phyloP scores from a whole-genome alignment of 169 alveolate genomes.

The Eimeria sp. region DNA sequence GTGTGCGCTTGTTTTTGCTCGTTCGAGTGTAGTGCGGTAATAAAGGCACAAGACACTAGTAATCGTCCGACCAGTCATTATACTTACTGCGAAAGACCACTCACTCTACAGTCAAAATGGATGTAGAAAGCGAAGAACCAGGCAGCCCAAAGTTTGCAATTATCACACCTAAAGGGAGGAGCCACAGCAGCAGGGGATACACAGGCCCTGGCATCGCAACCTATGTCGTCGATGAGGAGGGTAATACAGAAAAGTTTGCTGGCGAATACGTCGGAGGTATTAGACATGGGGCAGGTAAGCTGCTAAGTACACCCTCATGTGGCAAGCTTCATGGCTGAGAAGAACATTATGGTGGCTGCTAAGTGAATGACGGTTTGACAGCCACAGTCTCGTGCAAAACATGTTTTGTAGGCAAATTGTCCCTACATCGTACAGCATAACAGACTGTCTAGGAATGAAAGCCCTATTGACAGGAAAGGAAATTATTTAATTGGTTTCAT shows the following conservation, averaged over 20 bases:
- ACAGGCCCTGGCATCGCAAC: conserved; percentile 76
- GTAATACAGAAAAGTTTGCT: conserved; percentile 38
- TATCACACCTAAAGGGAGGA: conserved; percentile 41
- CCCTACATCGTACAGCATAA: background rate
- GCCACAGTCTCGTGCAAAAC: background rate
- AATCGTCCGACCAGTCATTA: background rate
- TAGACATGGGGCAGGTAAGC: conserved; percentile 62
- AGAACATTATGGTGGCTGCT: background rate
- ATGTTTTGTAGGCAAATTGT: background rate
- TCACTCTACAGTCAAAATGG: background rate
- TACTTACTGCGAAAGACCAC: background rate
- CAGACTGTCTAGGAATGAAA: background rate
- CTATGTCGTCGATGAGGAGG: conserved; percentile 50
- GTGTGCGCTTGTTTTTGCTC: background rate
- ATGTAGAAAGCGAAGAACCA: conserved; percentile 22
- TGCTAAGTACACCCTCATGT: background rate
- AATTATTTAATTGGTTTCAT: background rate
- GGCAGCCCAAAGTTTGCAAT: conserved; percentile 36
- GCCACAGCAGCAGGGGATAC: conserved; percentile 67
- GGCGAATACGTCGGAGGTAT: conserved; percentile 67
- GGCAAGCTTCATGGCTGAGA: background rate
- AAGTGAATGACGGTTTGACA: background rate
- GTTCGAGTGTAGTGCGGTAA: background rate
- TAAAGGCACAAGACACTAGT: background rate
- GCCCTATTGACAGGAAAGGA: background rate